phyloP scores from a whole-genome alignment of 2,329 filamentous ascomycete genomes.

The Pleurostoma richardsiae region DNA sequence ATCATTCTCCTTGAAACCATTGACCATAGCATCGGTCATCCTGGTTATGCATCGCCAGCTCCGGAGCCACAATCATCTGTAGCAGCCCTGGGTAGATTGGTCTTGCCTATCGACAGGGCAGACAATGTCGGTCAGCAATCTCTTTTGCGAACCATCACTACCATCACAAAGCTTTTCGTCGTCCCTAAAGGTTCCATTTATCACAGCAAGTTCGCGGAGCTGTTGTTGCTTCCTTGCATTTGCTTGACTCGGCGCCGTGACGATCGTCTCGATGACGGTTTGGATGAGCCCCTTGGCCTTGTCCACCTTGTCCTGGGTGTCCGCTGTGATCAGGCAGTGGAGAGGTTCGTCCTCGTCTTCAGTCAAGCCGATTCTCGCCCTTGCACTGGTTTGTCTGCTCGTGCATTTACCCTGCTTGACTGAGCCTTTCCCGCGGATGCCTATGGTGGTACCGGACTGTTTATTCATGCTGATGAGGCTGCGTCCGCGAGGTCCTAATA shows the following conservation, averaged over 20 bases:
- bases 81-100: no score
- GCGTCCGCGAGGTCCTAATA: constrained; percentile 79
- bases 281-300: constrained; percentile 73
- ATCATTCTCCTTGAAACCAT: no score
- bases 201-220: constrained; percentile 70
- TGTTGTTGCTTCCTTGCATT: constrained; percentile 78
- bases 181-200: constrained; percentile 77
- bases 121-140: not conserved
- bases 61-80: no score
- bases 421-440: constrained; percentile 76
- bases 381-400: not conserved
- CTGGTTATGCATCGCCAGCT: no score
- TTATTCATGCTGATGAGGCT: constrained; percentile 78
- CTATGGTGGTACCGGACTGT: constrained; percentile 72
- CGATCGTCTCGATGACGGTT: constrained; percentile 74
- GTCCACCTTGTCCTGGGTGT: constrained; percentile 71
- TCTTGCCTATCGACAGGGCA: no score
- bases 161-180: constrained; percentile 44
- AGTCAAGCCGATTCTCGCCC: constrained; percentile 29
- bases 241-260: constrained; percentile 71
- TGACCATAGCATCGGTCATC: no score
- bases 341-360: constrained; percentile 76
- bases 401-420: constrained; percentile 79
- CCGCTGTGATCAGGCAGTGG: constrained; percentile 77
- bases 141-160: not conserved